These are phyloP conservation scores for Podila horticola DNA, from an alignment of 192 early-diverging fungal species.

Conservation along the genomic window DNA sequence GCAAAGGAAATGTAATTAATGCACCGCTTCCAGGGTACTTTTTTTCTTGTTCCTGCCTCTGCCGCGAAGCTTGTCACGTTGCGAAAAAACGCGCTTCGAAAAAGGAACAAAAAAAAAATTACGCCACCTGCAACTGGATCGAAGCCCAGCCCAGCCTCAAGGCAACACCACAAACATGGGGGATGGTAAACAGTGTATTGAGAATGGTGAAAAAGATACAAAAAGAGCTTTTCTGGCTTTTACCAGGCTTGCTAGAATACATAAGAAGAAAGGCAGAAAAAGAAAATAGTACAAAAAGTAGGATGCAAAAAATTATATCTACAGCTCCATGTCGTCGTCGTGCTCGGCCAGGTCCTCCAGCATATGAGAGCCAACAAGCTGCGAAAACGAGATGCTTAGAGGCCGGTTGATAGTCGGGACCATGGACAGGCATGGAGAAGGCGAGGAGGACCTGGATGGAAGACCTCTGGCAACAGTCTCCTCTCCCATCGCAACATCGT, in stretches of 20 bases:
- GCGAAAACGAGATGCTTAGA: conserved; percentile 39
- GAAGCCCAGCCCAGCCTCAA: too few relatives aligned
- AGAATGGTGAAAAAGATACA: neutral
- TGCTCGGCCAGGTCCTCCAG: conserved; percentile 36
- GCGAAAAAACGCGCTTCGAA: too few relatives aligned
- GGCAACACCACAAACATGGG: too few relatives aligned
- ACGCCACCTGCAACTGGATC: too few relatives aligned
- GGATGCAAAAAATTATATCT: neutral
- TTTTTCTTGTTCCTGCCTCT: too few relatives aligned
- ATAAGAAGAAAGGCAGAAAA: neutral
- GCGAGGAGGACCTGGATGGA: conserved; percentile 34
- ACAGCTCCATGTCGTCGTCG: conserved; percentile 51
- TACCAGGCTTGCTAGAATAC: neutral
- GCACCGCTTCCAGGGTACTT: too few relatives aligned
- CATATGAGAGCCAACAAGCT: conserved; percentile 25
- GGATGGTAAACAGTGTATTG: too few relatives aligned
- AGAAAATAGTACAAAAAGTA: neutral
- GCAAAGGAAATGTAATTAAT: too few relatives aligned
- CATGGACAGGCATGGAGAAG: conserved; percentile 42
- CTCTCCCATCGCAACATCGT: conserved; percentile 45
- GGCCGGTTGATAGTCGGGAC: conserved; percentile 29
- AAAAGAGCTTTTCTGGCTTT: neutral
- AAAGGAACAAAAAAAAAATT: too few relatives aligned
- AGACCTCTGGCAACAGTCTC: conserved; percentile 9
- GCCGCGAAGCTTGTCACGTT: too few relatives aligned